A percentile compares a stretch with the other conserved stretches of the same genome.
These are phyloP conservation scores for Kwoniella heveanensis DNA, from an alignment of 768 basidiomycete genomes.

Conservation along the genomic window DNA sequence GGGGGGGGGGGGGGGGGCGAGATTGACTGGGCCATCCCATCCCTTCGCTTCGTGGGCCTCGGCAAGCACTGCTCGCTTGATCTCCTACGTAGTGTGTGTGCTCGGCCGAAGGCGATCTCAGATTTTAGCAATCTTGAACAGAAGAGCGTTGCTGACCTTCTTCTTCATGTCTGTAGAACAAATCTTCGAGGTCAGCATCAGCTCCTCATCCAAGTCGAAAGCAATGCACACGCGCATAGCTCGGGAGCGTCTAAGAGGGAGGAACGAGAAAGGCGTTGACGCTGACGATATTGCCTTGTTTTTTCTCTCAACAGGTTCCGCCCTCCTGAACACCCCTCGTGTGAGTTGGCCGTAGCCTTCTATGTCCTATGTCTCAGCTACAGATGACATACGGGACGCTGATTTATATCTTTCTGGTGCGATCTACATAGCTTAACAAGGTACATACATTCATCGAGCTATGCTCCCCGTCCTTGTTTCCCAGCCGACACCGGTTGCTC, in stretches of 20 bases:
- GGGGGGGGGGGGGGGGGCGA: too few species aligned
- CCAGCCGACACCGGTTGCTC: background rate
- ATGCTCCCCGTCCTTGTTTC: background rate
- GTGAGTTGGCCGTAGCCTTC: constrained; percentile 20
- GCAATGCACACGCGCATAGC: too few species aligned
- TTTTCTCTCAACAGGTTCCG: constrained; percentile 27
- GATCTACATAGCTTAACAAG: constrained; percentile 41
- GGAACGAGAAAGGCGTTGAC: too few species aligned
- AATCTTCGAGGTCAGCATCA: constrained; percentile 38
- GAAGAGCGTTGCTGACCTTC: background rate
- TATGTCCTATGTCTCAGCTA: too few species aligned
- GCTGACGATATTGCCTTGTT: background rate
- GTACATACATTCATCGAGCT: constrained; percentile 1
- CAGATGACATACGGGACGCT: too few species aligned
- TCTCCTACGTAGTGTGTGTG: too few species aligned
- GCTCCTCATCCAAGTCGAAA: background rate
- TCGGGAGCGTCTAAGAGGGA: too few species aligned
- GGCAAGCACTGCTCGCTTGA: too few species aligned
- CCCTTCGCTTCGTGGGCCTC: too few species aligned
- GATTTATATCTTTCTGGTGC: background rate
- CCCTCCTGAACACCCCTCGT: constrained; percentile 43
- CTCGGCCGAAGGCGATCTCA: background rate
- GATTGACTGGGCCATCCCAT: too few species aligned
- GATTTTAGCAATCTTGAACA: too few species aligned
- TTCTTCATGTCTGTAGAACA: constrained; percentile 34